Evolutionary conservation across 2,329 filamentous ascomycete genomes (phyloP), one percentile per base, ranked within the genome.

Genomic region (Alternaria atra): DNA sequence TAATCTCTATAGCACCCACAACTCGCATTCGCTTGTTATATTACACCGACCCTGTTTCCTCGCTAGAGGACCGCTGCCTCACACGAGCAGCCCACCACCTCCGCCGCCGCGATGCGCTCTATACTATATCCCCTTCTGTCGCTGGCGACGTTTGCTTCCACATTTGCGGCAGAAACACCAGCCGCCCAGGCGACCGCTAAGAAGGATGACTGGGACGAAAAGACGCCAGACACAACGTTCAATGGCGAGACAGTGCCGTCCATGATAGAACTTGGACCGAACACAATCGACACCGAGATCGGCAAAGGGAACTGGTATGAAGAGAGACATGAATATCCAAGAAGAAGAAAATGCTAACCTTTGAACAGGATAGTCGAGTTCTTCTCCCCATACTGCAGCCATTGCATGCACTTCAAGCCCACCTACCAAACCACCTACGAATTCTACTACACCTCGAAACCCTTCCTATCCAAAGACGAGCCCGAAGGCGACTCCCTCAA

Each of bases 391-490:
- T 79, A 79, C 63, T 85, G 83, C 79, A 85, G 85, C 47, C 93
- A 97, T 79, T 97, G 94, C 82, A 85, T 86, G 76, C 83, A 86
- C 51, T 91, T 93, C 73, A 93, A 92, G 53, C 95, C 95, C 7
- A 90, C 88, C 52, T 97, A 89, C 84, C 93, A 98, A 80, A 97
- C 94, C 5, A 80, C 94, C 13, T 97, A 98, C 84, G 95, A 99
- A 81, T 97, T 90, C 80, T 99, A 97, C 82, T 89, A 92, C 82
- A 97, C 94, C 37, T 95, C 92, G 37, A 90, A 93, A 71, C 90
- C 91, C 15, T 81, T 90, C 27, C 56, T 63, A 9, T 79, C 83
- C 52, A 80, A 83, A 50, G 79, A 84, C 23, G 79, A 82, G 9
- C 82, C 81, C 44, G 74, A 79, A 29, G 80, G 77, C 70, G 83